These are phyloP conservation scores for Salicornia ramosissima DNA, from an alignment of 148 eudicot genomes.

Conservation along the genomic window DNA sequence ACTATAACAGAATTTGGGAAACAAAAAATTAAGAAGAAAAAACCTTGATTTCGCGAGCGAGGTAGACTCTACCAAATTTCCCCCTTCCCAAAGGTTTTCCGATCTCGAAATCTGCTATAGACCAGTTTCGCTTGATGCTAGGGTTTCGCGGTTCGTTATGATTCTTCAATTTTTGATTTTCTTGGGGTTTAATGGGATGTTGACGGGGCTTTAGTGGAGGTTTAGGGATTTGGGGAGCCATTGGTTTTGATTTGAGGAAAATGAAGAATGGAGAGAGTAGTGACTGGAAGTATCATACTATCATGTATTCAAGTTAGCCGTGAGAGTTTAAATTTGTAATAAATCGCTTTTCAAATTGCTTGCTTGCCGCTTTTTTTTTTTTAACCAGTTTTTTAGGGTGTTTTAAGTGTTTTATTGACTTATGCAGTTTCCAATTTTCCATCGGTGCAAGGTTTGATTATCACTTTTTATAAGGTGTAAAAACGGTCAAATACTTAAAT, in stretches of 20 bases:
- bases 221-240: conserved; percentile 33
- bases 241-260: conserved; percentile 1
- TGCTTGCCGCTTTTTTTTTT: neutral
- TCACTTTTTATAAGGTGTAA: no score
- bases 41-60: conserved; percentile 78
- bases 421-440: no score
- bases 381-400: no score
- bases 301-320: no score
- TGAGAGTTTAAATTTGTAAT: neutral
- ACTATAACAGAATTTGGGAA: neutral
- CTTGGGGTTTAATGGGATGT: conserved; percentile 9
- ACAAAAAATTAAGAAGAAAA: no score
- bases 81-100: conserved; percentile 89
- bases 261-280: neutral
- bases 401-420: no score
- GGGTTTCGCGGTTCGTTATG: conserved; percentile 21
- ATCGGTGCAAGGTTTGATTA: no score
- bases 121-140: conserved; percentile 45
- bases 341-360: neutral
- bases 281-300: no score
- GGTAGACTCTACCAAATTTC: conserved; percentile 87
- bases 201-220: conserved; percentile 19
- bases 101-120: conserved; percentile 71
- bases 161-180: neutral
- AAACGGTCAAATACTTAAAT: no score